These are phyloP conservation scores for Thielaviopsis euricoi DNA, from an alignment of 2,329 filamentous ascomycete genomes.

Conservation along the genomic window DNA sequence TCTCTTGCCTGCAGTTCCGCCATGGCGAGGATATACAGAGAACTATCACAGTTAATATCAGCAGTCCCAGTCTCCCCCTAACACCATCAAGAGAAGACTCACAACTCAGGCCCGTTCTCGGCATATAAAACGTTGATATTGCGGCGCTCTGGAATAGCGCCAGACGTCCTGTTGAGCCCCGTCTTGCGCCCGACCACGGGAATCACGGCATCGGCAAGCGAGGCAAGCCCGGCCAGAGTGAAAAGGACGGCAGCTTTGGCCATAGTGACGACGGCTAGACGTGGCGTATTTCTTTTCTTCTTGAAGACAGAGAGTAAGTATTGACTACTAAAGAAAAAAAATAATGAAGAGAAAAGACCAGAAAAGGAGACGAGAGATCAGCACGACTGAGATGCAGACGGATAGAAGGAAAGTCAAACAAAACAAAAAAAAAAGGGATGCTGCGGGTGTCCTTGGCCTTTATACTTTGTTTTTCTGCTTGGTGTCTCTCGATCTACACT, in stretches of 20 bases:
- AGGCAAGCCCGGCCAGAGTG: constrained; percentile 2
- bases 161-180: constrained; percentile 21
- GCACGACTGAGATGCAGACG: not conserved
- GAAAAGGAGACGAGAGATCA: too few species aligned
- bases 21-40: constrained; percentile 32
- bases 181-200: constrained; percentile 23
- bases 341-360: too few species aligned
- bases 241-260: not conserved
- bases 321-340: too few species aligned
- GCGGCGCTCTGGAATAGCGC: constrained; percentile 26
- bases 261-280: not conserved
- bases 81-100: constrained; percentile 9
- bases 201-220: not conserved
- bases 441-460: too few species aligned
- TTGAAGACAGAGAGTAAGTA: too few species aligned
- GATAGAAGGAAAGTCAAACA: not conserved
- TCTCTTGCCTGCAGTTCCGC: constrained; percentile 25
- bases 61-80: constrained; percentile 4
- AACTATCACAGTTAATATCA: constrained; percentile 21
- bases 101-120: constrained; percentile 29
- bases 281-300: too few species aligned
- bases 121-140: constrained; percentile 31
- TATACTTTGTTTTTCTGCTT: too few species aligned
- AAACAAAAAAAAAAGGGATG: not conserved
- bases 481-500: too few species aligned